phyloP scores from a whole-genome alignment of 805 yeast genomes.

The Myxozyma monticola region DNA sequence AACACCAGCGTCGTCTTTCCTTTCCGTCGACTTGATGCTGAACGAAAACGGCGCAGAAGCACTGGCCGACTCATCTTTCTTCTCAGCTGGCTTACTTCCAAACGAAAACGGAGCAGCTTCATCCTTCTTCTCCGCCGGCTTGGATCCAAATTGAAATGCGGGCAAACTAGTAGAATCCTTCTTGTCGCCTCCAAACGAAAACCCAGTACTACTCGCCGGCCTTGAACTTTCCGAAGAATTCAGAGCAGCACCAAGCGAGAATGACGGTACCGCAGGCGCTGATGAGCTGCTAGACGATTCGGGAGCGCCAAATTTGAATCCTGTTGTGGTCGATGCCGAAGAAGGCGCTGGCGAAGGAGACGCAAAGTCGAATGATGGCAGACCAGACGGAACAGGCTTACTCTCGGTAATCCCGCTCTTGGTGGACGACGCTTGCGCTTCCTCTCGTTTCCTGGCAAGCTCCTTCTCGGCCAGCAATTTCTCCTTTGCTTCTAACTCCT shows the following conservation, averaged over 20 bases:
- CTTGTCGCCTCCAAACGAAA: slow-evolving; percentile 6
- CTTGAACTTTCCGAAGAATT: slow-evolving; percentile 1
- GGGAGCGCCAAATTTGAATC: neutral
- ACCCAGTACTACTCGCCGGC: slow-evolving; percentile 2
- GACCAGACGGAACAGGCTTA: neutral
- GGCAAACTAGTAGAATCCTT: neutral
- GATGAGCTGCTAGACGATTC: neutral
- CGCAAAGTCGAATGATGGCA: neutral
- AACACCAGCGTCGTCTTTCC: too few relatives aligned
- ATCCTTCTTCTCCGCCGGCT: neutral
- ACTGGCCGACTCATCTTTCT: neutral
- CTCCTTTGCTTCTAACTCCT: slow-evolving; percentile 9
- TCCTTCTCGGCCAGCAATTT: slow-evolving; percentile 6
- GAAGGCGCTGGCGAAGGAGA: slow-evolving; percentile 4
- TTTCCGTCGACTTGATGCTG: neutral
- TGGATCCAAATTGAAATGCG: neutral
- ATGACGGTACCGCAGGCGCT: slow-evolving; percentile 2
- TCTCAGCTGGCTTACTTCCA: too few relatives aligned
- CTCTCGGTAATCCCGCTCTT: neutral
- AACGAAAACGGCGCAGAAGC: neutral
- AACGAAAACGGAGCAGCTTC: too few relatives aligned
- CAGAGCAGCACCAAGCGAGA: slow-evolving; percentile 9
- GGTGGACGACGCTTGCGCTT: neutral
- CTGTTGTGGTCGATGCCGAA: neutral
- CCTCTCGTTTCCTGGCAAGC: neutral